Evolutionary conservation across 352 stramenopile species (phyloP).

Genomic region (Phytophthora citrophthora): DNA sequence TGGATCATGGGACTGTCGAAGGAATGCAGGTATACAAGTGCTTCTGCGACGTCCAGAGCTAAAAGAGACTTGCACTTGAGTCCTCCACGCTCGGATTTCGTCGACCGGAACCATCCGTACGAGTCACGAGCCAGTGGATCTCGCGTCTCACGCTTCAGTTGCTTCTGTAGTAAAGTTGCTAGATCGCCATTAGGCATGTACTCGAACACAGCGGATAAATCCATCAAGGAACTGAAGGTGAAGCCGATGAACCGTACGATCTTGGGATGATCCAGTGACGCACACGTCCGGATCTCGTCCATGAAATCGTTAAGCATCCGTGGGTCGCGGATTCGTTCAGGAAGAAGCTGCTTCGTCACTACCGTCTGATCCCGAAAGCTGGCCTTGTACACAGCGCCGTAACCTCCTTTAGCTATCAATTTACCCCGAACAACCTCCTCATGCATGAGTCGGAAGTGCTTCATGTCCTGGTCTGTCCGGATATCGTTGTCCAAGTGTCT

Average conservation of each 20-base stretch:
- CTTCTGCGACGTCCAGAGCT: constrained; percentile 48
- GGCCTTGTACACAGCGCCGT: constrained; percentile 67
- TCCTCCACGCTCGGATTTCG: constrained; percentile 21
- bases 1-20: constrained; percentile 58
- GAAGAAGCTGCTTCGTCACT: constrained; percentile 56
- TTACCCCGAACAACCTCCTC: constrained; percentile 50
- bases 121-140: constrained; percentile 30
- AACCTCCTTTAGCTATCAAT: constrained; percentile 60
- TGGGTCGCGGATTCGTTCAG: constrained; percentile 34
- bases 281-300: constrained; percentile 52
- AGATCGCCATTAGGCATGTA: constrained; percentile 58
- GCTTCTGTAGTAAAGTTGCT: constrained; percentile 40
- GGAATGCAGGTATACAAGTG: constrained; percentile 55
- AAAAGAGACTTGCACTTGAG: constrained; percentile 48
- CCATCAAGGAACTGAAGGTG: constrained; percentile 58
- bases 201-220: constrained; percentile 60
- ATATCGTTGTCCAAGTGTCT: constrained; percentile 64
- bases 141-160: constrained; percentile 39
- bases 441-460: constrained; percentile 55
- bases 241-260: constrained; percentile 64
- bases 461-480: constrained; percentile 67
- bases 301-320: constrained; percentile 55
- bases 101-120: constrained; percentile 41
- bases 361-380: constrained; percentile 41
- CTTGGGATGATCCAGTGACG: constrained; percentile 49